phyloP scores from a whole-genome alignment of 352 stramenopile genomes.

The Albugo laibachii region DNA sequence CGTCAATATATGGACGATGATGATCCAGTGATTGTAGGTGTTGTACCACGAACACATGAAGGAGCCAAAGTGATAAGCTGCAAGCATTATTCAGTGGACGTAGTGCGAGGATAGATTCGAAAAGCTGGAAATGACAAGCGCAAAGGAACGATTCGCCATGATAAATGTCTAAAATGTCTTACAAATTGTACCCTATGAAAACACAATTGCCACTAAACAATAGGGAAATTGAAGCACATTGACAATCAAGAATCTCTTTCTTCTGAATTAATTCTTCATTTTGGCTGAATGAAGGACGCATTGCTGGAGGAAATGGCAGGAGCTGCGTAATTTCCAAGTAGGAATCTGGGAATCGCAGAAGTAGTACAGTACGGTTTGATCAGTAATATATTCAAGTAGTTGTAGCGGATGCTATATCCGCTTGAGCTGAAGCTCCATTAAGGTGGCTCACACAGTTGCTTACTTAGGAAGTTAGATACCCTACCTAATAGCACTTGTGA shows the following conservation, averaged over 20 bases:
- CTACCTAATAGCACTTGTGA: too few relatives aligned
- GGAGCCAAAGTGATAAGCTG: constrained; percentile 64
- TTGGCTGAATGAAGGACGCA: constrained; percentile 14
- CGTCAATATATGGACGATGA: constrained; percentile 59
- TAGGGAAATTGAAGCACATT: constrained; percentile 42
- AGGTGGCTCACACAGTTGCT: too few relatives aligned
- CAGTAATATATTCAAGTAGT: too few relatives aligned
- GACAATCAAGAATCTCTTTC: constrained; percentile 63
- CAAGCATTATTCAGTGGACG: constrained; percentile 73
- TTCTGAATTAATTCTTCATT: constrained; percentile 67
- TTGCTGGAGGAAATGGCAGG: neutral
- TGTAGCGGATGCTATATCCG: too few relatives aligned
- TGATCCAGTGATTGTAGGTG: constrained; percentile 47
- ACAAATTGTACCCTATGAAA: constrained; percentile 76
- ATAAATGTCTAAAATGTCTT: constrained; percentile 74
- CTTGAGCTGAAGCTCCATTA: too few relatives aligned
- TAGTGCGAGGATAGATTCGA: constrained; percentile 74
- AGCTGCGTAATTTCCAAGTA: too few relatives aligned
- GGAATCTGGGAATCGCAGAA: too few relatives aligned
- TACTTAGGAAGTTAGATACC: too few relatives aligned
- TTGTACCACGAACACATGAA: constrained; percentile 46
- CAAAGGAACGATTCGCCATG: constrained; percentile 61
- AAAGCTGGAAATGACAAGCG: constrained; percentile 71
- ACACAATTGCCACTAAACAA: constrained; percentile 73
- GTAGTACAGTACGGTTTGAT: too few relatives aligned